Evolutionary conservation across 1,139 yeast genomes (phyloP), one percentile per base, ranked within the genome.

Genomic region (Blastobotrys buckinghamii): DNA sequence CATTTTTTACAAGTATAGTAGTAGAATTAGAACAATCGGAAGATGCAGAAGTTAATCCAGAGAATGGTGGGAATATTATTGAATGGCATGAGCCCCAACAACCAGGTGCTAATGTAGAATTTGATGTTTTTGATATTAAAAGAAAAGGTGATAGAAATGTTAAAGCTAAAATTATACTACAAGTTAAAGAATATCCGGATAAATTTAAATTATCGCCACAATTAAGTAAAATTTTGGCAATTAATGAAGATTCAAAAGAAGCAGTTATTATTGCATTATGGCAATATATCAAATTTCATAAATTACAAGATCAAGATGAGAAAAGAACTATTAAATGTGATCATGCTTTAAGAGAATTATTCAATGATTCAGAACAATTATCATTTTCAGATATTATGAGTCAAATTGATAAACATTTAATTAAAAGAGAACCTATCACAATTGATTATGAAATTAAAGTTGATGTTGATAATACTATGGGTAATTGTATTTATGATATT

Each of bases 61-160:
- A 19, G 2, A 70, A 61, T 42, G 67, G 69, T 27, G 56, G 58
- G 32, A 52, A 55, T 51, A 59, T 82, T 13, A 76, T 83, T 30
- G 89, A 83, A 62, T 83, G 89, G 89, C 87, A 81, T 60, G 83
- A 78, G 53, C 69, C 66, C 41, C 74, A 40, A 30, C 51, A 45
- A 10, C 49, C 44, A 30, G 52, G 52, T 12, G 46, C 50, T 17
- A 53, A 56, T 32, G 74, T 74, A 0, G 83, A 79, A 50, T 89
- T 92, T 62, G 97, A 94, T 65, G 97, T 95, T 1, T 69, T 92
- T 53, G 97, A 90, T 63, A 78, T 92, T 48, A 84, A 84, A 60
- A 79, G 98, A 60, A 73, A 76, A 24, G 97, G 98, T 2, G 69
- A 72, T 27, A 74, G 73, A 50, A 84, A 86, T 55, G 73, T 89